These are phyloP conservation scores for Boletellus sp. DNA, from an alignment of 768 basidiomycete species.

Conservation along the genomic window DNA sequence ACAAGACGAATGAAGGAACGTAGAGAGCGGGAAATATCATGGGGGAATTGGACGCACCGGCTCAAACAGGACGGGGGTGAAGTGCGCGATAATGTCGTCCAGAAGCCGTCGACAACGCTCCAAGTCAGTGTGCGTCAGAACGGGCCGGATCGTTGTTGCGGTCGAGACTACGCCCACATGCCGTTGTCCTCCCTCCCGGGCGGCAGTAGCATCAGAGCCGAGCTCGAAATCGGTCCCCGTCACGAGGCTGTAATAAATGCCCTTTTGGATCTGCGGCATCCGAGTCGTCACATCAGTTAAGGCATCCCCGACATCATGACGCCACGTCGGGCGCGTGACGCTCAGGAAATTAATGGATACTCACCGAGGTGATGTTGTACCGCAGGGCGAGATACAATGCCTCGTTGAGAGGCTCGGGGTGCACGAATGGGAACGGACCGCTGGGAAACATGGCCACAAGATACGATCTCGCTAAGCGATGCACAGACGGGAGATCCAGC, in stretches of 20 bases:
- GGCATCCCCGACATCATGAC: too few species aligned
- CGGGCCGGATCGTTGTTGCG: background rate
- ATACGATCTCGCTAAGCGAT: slow-evolving; percentile 40
- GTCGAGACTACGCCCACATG: background rate
- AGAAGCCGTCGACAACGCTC: slow-evolving; percentile 49
- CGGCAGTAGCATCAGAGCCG: slow-evolving; percentile 21
- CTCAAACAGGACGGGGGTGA: slow-evolving; percentile 71
- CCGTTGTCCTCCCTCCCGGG: background rate
- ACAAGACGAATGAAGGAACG: background rate
- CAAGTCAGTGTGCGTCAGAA: slow-evolving; percentile 32
- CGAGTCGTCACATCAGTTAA: too few species aligned
- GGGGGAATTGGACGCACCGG: slow-evolving; percentile 33
- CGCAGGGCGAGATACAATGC: slow-evolving; percentile 50
- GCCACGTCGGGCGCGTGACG: too few species aligned
- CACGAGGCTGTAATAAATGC: slow-evolving; percentile 61
- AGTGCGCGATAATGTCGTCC: slow-evolving; percentile 55
- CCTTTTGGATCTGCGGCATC: slow-evolving; percentile 50
- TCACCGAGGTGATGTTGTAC: slow-evolving; percentile 47
- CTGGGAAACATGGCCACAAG: slow-evolving; percentile 48
- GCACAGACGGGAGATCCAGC: slow-evolving; percentile 54
- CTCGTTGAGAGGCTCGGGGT: slow-evolving; percentile 46
- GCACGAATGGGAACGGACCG: slow-evolving; percentile 41
- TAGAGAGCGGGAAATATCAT: background rate
- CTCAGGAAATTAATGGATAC: slow-evolving; percentile 20
- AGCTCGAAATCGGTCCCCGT: slow-evolving; percentile 55